phyloP scores from a whole-genome alignment of 176 grass and related monocot genomes.

The Stipa capillata region DNA sequence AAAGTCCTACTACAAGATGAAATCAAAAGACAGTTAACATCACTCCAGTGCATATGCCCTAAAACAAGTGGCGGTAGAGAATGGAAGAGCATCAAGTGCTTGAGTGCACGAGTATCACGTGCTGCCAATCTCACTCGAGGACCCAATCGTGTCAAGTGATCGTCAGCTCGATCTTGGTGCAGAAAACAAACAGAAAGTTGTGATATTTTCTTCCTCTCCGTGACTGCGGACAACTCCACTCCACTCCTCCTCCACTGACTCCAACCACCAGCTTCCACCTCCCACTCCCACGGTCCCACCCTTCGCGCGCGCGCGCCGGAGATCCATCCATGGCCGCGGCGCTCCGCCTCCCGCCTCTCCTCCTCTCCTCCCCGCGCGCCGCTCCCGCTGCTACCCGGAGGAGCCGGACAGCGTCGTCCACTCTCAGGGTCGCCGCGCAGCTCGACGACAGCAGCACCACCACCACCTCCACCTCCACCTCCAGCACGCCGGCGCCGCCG shows the following conservation, averaged over 20 bases:
- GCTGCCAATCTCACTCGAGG: too few species aligned
- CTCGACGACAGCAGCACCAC: slow-evolving; percentile 24
- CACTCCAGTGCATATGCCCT: too few species aligned
- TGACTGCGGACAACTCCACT: background rate
- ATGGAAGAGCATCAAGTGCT: too few species aligned
- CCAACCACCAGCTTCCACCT: background rate
- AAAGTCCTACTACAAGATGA: too few species aligned
- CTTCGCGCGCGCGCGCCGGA: too few species aligned
- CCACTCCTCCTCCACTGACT: background rate
- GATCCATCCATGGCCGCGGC: slow-evolving; percentile 22
- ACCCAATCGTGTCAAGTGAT: too few species aligned
- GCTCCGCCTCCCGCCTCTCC: background rate
- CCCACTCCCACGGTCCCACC: background rate
- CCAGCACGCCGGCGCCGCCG: slow-evolving; percentile 19
- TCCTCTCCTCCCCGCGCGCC: slow-evolving; percentile 4
- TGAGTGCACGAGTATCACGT: too few species aligned
- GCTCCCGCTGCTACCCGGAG: background rate
- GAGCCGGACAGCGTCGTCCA: background rate
- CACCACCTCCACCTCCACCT: slow-evolving; percentile 1
- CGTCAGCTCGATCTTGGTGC: too few species aligned
- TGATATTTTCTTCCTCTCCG: background rate
- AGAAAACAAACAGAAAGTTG: background rate
- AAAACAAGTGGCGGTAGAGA: too few species aligned
- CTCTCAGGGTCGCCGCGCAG: slow-evolving; percentile 26
- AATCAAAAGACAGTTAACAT: too few species aligned